phyloP scores from a whole-genome alignment of 2,329 filamentous ascomycete genomes.

The Microdochium trichocladiopsis region DNA sequence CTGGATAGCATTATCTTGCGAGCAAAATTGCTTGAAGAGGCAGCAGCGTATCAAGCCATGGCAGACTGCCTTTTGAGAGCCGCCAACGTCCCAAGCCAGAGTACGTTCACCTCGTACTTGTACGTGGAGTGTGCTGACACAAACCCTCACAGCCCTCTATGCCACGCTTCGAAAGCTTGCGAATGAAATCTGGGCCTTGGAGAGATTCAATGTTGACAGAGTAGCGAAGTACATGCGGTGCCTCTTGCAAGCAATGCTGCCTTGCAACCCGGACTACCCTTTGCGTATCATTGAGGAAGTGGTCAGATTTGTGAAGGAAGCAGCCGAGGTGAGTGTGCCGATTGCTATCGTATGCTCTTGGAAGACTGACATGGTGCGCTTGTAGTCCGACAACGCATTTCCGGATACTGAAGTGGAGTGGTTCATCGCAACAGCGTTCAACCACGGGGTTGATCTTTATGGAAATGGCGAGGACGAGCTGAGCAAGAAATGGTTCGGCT shows the following conservation, averaged over 20 bases:
- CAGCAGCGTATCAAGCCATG: conserved; percentile 51
- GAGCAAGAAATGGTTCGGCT: conserved; percentile 55
- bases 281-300: conserved; percentile 60
- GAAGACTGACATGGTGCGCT: conserved; percentile 3
- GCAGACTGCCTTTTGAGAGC: conserved; percentile 57
- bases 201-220: conserved; percentile 47
- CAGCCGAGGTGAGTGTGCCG: conserved; percentile 34
- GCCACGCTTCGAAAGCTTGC: conserved; percentile 59
- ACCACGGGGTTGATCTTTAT: conserved; percentile 63
- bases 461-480: conserved; percentile 43
- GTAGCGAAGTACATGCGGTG: conserved; percentile 74
- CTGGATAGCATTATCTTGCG: conserved; percentile 53
- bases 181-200: conserved; percentile 55
- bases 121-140: background rate
- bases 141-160: conserved; percentile 34
- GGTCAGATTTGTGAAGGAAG: conserved; percentile 41
- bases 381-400: conserved; percentile 40
- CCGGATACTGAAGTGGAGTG: conserved; percentile 66
- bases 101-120: conserved; percentile 23
- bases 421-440: conserved; percentile 64
- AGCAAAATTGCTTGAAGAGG: conserved; percentile 34
- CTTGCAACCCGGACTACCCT: conserved; percentile 46
- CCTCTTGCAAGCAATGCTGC: conserved; percentile 61
- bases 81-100: conserved; percentile 37
- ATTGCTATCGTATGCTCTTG: background rate